A percentile compares a stretch with the other conserved stretches of the same genome.
Evolutionary conservation across 1,284 basidiomycete genomes (phyloP).

Genomic region (Blastosporella zonata): DNA sequence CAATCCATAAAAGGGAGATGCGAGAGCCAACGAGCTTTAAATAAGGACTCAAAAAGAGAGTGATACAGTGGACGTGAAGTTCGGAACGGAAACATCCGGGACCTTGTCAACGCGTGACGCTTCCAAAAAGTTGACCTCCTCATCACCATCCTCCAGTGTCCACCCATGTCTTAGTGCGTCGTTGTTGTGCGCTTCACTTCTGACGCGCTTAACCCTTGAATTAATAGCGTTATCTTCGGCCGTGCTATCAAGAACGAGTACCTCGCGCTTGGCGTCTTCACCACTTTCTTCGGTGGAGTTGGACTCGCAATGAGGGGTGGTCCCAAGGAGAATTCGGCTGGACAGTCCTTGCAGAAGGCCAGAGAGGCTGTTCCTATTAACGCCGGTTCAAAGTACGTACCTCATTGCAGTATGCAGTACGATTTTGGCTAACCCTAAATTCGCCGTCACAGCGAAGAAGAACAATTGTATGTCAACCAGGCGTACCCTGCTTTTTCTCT

Average conservation of each 20-base stretch:
- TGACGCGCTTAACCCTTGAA: slow-evolving; percentile 1
- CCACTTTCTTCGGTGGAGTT: slow-evolving; percentile 48
- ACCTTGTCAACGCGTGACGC: slow-evolving; percentile 9
- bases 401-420: not conserved
- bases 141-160: slow-evolving; percentile 7
- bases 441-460: slow-evolving; percentile 52
- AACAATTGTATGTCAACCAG: slow-evolving; percentile 60
- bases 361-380: slow-evolving; percentile 61
- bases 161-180: slow-evolving; percentile 29
- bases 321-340: slow-evolving; percentile 41
- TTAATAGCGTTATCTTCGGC: slow-evolving; percentile 62
- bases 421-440: slow-evolving; percentile 10
- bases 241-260: slow-evolving; percentile 76
- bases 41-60: too few species aligned
- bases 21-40: too few species aligned
- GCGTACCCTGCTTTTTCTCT: slow-evolving; percentile 23
- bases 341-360: slow-evolving; percentile 47
- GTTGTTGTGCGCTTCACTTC: not conserved
- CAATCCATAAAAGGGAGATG: too few species aligned
- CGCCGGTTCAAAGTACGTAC: slow-evolving; percentile 61
- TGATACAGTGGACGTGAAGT: too few species aligned
- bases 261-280: slow-evolving; percentile 65
- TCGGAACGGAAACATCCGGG: slow-evolving; percentile 20
- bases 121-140: slow-evolving; percentile 15
- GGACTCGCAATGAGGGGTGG: slow-evolving; percentile 52